phyloP scores from a whole-genome alignment of 352 stramenopile genomes.

The Phytophthora nicotianae region DNA sequence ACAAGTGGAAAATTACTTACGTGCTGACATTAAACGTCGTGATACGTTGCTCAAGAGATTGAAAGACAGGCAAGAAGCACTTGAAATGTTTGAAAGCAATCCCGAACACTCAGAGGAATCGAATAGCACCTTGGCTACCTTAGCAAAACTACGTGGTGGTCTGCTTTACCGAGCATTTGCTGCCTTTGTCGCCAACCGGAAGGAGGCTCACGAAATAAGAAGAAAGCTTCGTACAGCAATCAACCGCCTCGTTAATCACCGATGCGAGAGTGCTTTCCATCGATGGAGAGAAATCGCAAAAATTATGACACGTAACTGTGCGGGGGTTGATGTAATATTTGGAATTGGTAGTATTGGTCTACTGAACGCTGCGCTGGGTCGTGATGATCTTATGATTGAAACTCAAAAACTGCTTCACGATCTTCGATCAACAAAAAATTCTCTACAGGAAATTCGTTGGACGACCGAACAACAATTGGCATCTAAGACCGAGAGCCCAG shows the following conservation, averaged over 20 bases:
- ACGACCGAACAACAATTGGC: slow-evolving; percentile 45
- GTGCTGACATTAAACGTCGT: slow-evolving; percentile 53
- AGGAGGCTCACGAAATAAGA: slow-evolving; percentile 34
- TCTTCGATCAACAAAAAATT: slow-evolving; percentile 44
- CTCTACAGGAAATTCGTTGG: slow-evolving; percentile 47
- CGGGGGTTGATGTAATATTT: slow-evolving; percentile 23
- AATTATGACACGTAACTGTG: slow-evolving; percentile 15
- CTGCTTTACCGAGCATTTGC: slow-evolving; percentile 54
- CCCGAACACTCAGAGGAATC: slow-evolving; percentile 21
- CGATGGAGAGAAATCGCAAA: slow-evolving; percentile 39
- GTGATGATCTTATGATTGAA: slow-evolving; percentile 56
- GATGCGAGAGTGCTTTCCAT: slow-evolving; percentile 28
- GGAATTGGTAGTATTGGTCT: slow-evolving; percentile 57
- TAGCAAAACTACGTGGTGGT: slow-evolving; percentile 50
- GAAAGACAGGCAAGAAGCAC: slow-evolving; percentile 44
- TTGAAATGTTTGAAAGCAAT: slow-evolving; percentile 57
- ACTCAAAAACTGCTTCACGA: slow-evolving; percentile 48
- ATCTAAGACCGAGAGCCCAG: slow-evolving; percentile 5
- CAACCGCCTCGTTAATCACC: slow-evolving; percentile 31
- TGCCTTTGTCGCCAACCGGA: slow-evolving; percentile 53
- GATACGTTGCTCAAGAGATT: slow-evolving; percentile 40
- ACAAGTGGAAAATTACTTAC: slow-evolving; percentile 74
- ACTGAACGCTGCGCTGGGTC: slow-evolving; percentile 51
- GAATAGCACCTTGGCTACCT: slow-evolving; percentile 16
- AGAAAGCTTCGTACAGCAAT: slow-evolving; percentile 48